Evolutionary conservation across 2,329 filamentous ascomycete genomes (phyloP), one percentile per base, ranked within the genome.

Genomic region (Rhinocladiella similis): DNA sequence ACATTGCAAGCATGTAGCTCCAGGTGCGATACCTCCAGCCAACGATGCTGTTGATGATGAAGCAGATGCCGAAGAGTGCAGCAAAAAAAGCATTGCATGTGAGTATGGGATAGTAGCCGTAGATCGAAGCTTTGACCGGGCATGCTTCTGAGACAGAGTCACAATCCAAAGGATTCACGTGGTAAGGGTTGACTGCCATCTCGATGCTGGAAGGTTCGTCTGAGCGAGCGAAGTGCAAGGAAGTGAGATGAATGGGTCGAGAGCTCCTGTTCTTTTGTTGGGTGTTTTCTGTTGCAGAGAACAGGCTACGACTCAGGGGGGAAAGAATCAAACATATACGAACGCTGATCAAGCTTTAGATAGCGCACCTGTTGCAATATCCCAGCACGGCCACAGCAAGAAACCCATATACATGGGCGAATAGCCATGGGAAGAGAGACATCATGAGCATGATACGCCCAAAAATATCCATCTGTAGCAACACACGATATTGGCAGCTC

Each of bases 21-120:
- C 79, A 84, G 62, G 82, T 81, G 54, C 75, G 75, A 64, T 77
- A 80, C 49, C 69, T 73, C 49, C 80, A 68, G 6, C 81, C 80
- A 6, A 82, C 67, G 1, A 67, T 69, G 20, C 81, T 47, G 42
- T 84, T 80, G n/a, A 73, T 65, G 3, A 81, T 13, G 2, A 79
- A 72, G 47, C 77, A 71, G 2, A 81, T 18, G 35, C 68, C 77
- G 65, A 82, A 83, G 63, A 82, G 74, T 18, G 73, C 74, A 0
- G 76, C 64, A 65, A 82, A 83, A 68, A 82, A 76, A 39, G 75
- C 69, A 63, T 82, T 83, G 16, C 75, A 80, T 5, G 71, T 73
- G 1, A 81, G 68, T 33, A 69, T 74, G 0, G 82, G 82, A 27
- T 77, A 72, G 67, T 84, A 84, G 22, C 77, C 75, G 60, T 83